These are phyloP conservation scores for Aspergillus eucalypticola DNA, from an alignment of 2,329 filamentous ascomycete genomes.

Conservation along the genomic window DNA sequence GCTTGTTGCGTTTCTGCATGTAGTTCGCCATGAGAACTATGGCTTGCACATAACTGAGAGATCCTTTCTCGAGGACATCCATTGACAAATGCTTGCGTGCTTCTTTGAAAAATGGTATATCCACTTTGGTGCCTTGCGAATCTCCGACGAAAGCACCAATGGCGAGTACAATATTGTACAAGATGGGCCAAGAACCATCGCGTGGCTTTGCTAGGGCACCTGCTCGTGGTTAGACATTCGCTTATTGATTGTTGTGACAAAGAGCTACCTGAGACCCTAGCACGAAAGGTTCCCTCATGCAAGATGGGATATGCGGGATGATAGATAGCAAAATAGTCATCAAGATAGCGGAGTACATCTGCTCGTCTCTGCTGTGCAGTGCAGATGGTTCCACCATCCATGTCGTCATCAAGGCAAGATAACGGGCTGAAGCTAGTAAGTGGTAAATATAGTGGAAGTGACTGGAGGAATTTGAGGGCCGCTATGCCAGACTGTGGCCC, in stretches of 20 bases:
- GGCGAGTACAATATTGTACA: constrained; percentile 22
- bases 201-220: constrained; percentile 22
- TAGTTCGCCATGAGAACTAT: constrained; percentile 23
- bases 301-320: constrained; percentile 22
- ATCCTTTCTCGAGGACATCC: constrained; percentile 24
- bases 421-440: constrained; percentile 19
- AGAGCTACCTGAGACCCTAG: constrained; percentile 17
- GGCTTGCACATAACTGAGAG: constrained; percentile 22
- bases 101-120: constrained; percentile 21
- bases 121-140: constrained; percentile 19
- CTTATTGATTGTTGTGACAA: not conserved
- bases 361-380: constrained; percentile 1
- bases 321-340: constrained; percentile 22
- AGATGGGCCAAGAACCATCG: constrained; percentile 21
- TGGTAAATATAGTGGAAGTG: constrained; percentile 21
- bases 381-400: constrained; percentile 1
- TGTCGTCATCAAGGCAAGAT: constrained; percentile 21
- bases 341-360: constrained; percentile 14
- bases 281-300: constrained; percentile 23
- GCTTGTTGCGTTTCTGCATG: constrained; percentile 24
- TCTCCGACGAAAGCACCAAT: constrained; percentile 23
- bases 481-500: constrained; percentile 22
- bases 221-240: not conserved
- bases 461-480: constrained; percentile 21
- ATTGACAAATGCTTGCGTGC: constrained; percentile 21